Evolutionary conservation across 306 rosid genomes (phyloP).

Genomic region (Rosa lucieae): DNA sequence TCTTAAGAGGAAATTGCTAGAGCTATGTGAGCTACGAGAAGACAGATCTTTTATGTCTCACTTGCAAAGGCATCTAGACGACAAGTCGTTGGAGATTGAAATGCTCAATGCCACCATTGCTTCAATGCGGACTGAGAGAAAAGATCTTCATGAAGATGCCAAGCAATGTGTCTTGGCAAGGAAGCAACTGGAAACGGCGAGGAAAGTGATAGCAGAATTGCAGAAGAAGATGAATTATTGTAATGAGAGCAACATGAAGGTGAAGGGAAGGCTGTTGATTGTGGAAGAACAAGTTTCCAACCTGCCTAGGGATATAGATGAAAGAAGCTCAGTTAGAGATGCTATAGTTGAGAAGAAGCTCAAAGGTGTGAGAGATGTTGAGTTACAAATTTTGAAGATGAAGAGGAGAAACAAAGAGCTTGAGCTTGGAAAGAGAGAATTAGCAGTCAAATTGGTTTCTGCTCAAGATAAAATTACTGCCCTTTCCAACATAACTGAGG

Average conservation of each 20-base stretch:
- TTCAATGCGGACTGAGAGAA: constrained; percentile 35
- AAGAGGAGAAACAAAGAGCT: constrained; percentile 52
- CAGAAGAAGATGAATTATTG: constrained; percentile 23
- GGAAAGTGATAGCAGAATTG: constrained; percentile 27
- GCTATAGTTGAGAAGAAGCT: constrained; percentile 28
- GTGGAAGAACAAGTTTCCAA: constrained; percentile 33
- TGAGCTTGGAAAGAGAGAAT: constrained; percentile 51
- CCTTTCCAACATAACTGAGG: constrained; percentile 28
- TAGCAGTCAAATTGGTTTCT: constrained; percentile 24
- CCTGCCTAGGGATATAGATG: constrained; percentile 18
- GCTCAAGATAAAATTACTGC: constrained; percentile 29
- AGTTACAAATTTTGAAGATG: constrained; percentile 31
- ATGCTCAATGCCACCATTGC: constrained; percentile 25
- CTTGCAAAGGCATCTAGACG: constrained; percentile 24
- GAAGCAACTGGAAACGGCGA: constrained; percentile 37
- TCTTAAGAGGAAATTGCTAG: constrained; percentile 38
- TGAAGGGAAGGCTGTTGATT: constrained; percentile 27
- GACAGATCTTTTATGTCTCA: constrained; percentile 30
- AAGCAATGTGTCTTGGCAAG: constrained; percentile 24
- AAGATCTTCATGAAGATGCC: constrained; percentile 34
- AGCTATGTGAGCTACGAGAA: constrained; percentile 34
- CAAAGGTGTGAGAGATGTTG: constrained; percentile 21
- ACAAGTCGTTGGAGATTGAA: constrained; percentile 30
- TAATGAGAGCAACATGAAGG: background rate
- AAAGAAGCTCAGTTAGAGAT: constrained; percentile 9